Percentiles rank a stretch among this genome's conserved stretches.
These are phyloP conservation scores for Stentor coeruleus DNA, from an alignment of 73 alveolate species.

Conservation along the genomic window DNA sequence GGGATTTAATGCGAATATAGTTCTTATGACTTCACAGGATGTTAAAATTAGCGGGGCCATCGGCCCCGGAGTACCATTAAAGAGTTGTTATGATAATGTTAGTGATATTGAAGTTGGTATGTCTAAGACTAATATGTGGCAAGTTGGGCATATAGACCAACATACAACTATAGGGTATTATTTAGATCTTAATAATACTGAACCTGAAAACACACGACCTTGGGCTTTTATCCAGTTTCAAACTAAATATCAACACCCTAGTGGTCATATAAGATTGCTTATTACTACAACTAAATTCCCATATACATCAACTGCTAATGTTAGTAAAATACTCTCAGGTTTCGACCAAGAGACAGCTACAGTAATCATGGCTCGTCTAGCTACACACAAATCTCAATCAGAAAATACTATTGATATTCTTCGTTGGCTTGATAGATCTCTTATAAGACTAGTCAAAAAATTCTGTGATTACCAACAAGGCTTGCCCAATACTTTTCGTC, in stretches of 20 bases:
- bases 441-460: constrained; percentile 87
- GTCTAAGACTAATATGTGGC: constrained; percentile 92
- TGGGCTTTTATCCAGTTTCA: constrained; percentile 73
- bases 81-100: constrained; percentile 57
- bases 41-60: constrained; percentile 89
- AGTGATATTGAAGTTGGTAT: constrained; percentile 78
- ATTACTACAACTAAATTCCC: constrained; percentile 80
- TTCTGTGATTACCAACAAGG: constrained; percentile 93
- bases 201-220: constrained; percentile 47
- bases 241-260: constrained; percentile 90
- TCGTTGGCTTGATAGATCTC: constrained; percentile 94
- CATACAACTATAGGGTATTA: constrained; percentile 84
- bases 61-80: constrained; percentile 80
- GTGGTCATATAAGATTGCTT: constrained; percentile 87
- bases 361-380: constrained; percentile 80
- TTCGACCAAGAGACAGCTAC: constrained; percentile 86
- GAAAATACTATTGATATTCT: constrained; percentile 82
- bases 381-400: constrained; percentile 52
- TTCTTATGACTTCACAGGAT: constrained; percentile 80
- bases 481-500: constrained; percentile 80
- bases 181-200: constrained; percentile 69
- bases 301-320: constrained; percentile 61
- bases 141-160: constrained; percentile 89
- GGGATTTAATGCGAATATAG: constrained; percentile 86
- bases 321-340: constrained; percentile 68